These are phyloP conservation scores for Lasiosphaeria miniovina DNA, from an alignment of 495 filamentous ascomycete genomes.

Conservation along the genomic window DNA sequence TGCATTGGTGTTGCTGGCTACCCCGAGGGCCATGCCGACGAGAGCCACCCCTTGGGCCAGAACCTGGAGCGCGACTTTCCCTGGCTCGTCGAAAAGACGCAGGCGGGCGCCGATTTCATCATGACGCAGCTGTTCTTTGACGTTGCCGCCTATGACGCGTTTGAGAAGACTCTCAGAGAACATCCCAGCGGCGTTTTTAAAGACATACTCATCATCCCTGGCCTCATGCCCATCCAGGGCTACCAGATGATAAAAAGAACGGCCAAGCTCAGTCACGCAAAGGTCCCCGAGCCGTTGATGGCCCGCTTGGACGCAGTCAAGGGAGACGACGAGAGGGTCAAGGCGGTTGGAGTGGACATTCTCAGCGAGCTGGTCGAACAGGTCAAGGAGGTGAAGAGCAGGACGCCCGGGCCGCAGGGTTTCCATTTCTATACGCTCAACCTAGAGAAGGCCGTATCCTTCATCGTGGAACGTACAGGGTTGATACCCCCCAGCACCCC, in stretches of 20 bases:
- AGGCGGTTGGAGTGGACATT: conserved; percentile 68
- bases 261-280: conserved; percentile 91
- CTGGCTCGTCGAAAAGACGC: conserved; percentile 85
- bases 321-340: conserved; percentile 90
- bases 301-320: conserved; percentile 73
- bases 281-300: conserved; percentile 67
- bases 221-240: conserved; percentile 95
- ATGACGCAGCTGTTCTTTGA: conserved; percentile 99
- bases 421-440: conserved; percentile 99
- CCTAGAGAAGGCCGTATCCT: conserved; percentile 91
- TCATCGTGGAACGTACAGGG: conserved; percentile 81
- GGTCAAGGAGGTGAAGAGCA: conserved; percentile 60
- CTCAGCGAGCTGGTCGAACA: conserved; percentile 65
- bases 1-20: conserved; percentile 94
- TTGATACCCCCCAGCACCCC: conserved; percentile 65
- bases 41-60: conserved; percentile 74
- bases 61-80: conserved; percentile 77
- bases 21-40: conserved; percentile 94
- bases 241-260: conserved; percentile 93
- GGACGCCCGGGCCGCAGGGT: conserved; percentile 56
- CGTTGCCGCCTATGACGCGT: conserved; percentile 71
- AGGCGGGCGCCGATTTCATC: conserved; percentile 93
- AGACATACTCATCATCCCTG: conserved; percentile 86
- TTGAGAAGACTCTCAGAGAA: conserved; percentile 72
- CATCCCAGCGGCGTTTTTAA: conserved; percentile 86